phyloP scores from a whole-genome alignment of 2,329 filamentous ascomycete genomes.

The Aspergillus udagawae region DNA sequence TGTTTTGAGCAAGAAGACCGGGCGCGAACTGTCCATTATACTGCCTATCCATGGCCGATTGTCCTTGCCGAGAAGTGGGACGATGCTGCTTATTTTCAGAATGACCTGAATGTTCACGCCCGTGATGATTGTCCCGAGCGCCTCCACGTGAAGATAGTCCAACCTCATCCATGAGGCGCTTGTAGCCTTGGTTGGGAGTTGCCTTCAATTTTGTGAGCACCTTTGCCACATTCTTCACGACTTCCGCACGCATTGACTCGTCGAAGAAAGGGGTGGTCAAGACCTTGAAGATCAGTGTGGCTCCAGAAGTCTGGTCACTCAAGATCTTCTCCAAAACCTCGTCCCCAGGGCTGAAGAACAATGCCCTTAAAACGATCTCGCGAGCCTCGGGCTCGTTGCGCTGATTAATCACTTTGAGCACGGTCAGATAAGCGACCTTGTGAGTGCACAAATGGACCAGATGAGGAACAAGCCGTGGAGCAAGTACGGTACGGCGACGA shows the following conservation, averaged over 20 bases:
- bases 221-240: conserved; percentile 86
- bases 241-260: conserved; percentile 79
- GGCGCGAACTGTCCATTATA: conserved; percentile 39
- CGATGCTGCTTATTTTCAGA: conserved; percentile 42
- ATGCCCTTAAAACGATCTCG: conserved; percentile 80
- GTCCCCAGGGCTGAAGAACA: conserved; percentile 89
- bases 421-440: conserved; percentile 95
- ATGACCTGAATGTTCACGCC: conserved; percentile 34
- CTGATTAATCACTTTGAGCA: conserved; percentile 97
- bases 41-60: conserved; percentile 39
- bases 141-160: conserved; percentile 63
- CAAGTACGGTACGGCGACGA: conserved; percentile 81
- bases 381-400: conserved; percentile 89
- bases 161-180: conserved; percentile 97
- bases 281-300: conserved; percentile 97
- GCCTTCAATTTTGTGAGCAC: conserved; percentile 88
- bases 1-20: conserved; percentile 31
- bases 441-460: conserved; percentile 95
- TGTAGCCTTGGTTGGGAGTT: conserved; percentile 92
- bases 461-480: conserved; percentile 86
- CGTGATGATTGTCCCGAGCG: conserved; percentile 38
- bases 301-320: conserved; percentile 84
- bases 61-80: conserved; percentile 40
- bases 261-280: conserved; percentile 97
- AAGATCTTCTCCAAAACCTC: conserved; percentile 85